Evolutionary conservation across 495 filamentous ascomycete genomes (phyloP), one percentile per base, ranked within the genome.

Genomic region (Hyaloscypha hepaticicola): DNA sequence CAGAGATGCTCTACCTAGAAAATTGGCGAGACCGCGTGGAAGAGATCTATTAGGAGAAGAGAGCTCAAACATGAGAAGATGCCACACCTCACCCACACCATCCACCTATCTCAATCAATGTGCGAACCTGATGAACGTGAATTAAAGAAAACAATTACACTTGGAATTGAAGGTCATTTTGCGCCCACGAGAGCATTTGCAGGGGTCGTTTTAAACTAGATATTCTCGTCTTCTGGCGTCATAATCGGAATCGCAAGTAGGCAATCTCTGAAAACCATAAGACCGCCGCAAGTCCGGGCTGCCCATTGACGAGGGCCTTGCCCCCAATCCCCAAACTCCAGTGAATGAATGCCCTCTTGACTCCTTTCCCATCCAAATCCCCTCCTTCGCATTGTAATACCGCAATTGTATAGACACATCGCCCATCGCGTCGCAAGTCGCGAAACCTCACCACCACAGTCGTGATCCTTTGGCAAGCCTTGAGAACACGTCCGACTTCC

Each of bases 401-500:
- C 28, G 12, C 22, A 33, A n/a, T 26, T 33, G 6, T 9, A 53
- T 53, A 53, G 8, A 28, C 27, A 22, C 12, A 25, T 51, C 22
- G 9, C 12, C 2, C 12, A 53, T 21, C 60, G 60, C 60, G 60
- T 63, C 60, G 60, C 60, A 51, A 63, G 50, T 27, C 38, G 48
- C 12, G 12, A 53, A 53, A 53, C 50, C 50, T 25, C 50, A 53
- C 50, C 50, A 12, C 50, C 50, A 53, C 21, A 7, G 16, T 16
- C 38, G 38, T 53, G 50, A 53, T 53, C 25, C 50, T 26, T 25
- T 45, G 11, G 53, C 26, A 45, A 45, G 11, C 38, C 19, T 58
- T 60, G 12, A 60, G 58, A 27, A 60, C 58, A 41, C 60, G 27
- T 31, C 64, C 48, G 55, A 34, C 48, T 66, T 50, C 33, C 33